Percentiles rank a stretch among this genome's conserved stretches.
Conservation (phyloP, 257 asterid species). For the Capsicum baccatum region DNA sequence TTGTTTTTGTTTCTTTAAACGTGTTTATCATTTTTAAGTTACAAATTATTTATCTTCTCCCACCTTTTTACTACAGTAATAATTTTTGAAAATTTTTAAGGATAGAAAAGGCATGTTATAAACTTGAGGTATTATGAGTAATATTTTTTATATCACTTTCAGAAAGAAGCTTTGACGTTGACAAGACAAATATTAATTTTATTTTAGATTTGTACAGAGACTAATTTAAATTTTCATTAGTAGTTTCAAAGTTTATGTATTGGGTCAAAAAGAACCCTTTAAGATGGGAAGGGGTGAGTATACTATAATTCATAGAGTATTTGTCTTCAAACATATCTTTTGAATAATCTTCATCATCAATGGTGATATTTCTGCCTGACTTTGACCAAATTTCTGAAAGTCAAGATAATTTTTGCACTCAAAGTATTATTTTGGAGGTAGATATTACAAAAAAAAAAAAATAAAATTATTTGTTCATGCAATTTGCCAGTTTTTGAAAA, state of each 20-base stretch:
- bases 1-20: no score
- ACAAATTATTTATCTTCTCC: no score
- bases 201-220: neutral
- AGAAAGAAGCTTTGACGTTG: neutral
- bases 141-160: neutral
- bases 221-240: no score
- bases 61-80: no score
- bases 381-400: conserved; percentile 19
- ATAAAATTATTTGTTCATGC: no score
- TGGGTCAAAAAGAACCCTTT: neutral
- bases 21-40: no score
- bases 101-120: neutral
- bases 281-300: conserved; percentile 25
- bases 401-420: neutral
- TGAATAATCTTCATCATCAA: neutral
- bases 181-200: neutral
- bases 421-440: no score
- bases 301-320: neutral
- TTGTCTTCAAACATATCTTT: neutral
- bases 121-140: neutral
- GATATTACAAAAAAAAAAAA: no score
- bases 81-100: neutral
- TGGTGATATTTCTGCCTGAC: neutral
- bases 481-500: no score
- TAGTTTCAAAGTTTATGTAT: neutral